Conservation (phyloP, 1,284 basidiomycete species). For the Cutaneotrichosporon sp. region DNA sequence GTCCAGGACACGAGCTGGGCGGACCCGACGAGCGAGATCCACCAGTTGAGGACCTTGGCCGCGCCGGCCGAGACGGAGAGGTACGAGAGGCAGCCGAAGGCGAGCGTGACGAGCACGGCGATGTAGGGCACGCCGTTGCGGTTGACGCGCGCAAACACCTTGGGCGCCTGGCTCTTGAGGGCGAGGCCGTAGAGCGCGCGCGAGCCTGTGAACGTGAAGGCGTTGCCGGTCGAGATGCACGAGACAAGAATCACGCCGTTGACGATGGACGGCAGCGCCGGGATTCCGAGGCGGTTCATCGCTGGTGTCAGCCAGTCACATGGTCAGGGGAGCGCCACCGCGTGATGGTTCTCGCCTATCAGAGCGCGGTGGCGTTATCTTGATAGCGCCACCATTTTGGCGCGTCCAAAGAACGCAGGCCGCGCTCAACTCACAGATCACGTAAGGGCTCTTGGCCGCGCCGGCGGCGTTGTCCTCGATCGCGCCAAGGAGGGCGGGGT, state of each 20-base stretch:
- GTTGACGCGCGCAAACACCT: slow-evolving; percentile 57
- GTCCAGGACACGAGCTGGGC: slow-evolving; percentile 34
- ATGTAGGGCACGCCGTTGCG: slow-evolving; percentile 52
- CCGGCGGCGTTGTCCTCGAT: slow-evolving; percentile 22
- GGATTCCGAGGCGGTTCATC: slow-evolving; percentile 36
- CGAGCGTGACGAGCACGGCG: slow-evolving; percentile 29
- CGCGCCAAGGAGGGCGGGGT: slow-evolving; percentile 25
- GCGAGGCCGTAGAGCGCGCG: slow-evolving; percentile 47
- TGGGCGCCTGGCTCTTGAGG: slow-evolving; percentile 55
- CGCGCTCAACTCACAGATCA: slow-evolving; percentile 38
- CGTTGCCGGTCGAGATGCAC: slow-evolving; percentile 47
- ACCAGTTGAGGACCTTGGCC: slow-evolving; percentile 24
- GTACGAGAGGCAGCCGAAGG: slow-evolving; percentile 34
- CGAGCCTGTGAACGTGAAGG: slow-evolving; percentile 34
- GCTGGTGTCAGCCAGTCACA: not conserved
- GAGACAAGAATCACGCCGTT: slow-evolving; percentile 45
- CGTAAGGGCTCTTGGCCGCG: slow-evolving; percentile 30
- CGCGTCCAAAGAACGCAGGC: too few species aligned
- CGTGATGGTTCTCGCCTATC: not conserved
- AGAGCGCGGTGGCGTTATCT: not conserved
- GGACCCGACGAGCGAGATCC: slow-evolving; percentile 20
- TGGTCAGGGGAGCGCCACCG: too few species aligned
- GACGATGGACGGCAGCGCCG: slow-evolving; percentile 47
- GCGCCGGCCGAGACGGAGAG: slow-evolving; percentile 27
- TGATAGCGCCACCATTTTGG: too few species aligned